Evolutionary conservation across 2,329 filamentous ascomycete species (phyloP).

Genomic region (Kalaharituber pfeilii): DNA sequence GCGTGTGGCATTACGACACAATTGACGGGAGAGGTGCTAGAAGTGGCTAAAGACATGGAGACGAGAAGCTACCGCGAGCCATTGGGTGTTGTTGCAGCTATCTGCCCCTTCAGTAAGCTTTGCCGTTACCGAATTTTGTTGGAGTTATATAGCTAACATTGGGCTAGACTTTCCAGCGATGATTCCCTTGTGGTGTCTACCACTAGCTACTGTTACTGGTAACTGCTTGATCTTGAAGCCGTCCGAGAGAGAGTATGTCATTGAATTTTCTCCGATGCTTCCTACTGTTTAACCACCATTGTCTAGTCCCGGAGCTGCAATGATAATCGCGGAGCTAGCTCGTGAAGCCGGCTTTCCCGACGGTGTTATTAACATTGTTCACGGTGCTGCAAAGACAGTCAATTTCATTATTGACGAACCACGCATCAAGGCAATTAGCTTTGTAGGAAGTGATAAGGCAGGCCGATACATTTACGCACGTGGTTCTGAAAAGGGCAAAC

Average conservation of each 20-base stretch:
- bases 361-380: constrained; percentile 68
- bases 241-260: constrained; percentile 50
- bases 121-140: too few relatives aligned
- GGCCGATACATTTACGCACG: constrained; percentile 72
- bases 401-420: constrained; percentile 77
- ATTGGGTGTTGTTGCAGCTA: constrained; percentile 62
- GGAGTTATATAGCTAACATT: constrained; percentile 7
- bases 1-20: constrained; percentile 65
- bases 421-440: constrained; percentile 69
- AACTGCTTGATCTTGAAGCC: constrained; percentile 77
- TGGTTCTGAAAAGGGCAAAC: constrained; percentile 69
- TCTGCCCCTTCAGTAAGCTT: constrained; percentile 65
- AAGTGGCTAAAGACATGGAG: constrained; percentile 83
- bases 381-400: constrained; percentile 63
- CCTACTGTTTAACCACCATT: constrained; percentile 2
- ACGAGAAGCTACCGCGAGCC: constrained; percentile 68
- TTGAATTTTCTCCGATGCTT: too few relatives aligned
- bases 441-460: constrained; percentile 74
- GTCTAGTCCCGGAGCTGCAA: constrained; percentile 49
- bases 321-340: constrained; percentile 68
- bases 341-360: constrained; percentile 66
- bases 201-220: constrained; percentile 64
- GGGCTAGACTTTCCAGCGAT: constrained; percentile 65
- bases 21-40: constrained; percentile 65
- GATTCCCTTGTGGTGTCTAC: constrained; percentile 85